phyloP scores from a whole-genome alignment of 2,329 filamentous ascomycete genomes.

The Drechslerella dactyloides region DNA sequence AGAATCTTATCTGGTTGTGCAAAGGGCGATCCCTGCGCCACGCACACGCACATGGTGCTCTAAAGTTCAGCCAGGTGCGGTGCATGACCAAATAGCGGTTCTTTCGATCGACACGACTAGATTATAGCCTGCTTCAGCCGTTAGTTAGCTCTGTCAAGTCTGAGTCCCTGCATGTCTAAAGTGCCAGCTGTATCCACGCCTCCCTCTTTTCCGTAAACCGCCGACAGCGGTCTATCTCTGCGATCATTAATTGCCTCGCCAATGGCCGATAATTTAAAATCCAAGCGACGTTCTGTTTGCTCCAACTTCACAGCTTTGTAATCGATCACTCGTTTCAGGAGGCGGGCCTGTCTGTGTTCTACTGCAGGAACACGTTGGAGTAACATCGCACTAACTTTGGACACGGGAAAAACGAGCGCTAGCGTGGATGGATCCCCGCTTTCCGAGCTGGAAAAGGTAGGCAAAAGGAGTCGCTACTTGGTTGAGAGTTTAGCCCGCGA shows the following conservation, averaged over 20 bases:
- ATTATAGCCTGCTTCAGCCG: conserved; percentile 10
- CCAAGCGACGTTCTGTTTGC: conserved; percentile 35
- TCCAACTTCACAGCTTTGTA: conserved; percentile 12
- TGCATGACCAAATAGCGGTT: conserved; percentile 17
- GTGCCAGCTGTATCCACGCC: neutral
- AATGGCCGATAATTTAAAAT: neutral
- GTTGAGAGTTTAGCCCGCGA: conserved; percentile 17
- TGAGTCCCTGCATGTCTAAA: neutral
- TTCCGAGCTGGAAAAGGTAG: conserved; percentile 37
- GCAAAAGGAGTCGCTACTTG: conserved; percentile 46
- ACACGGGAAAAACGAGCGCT: conserved; percentile 49
- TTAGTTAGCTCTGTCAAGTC: neutral
- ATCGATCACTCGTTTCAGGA: conserved; percentile 45
- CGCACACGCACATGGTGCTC: conserved; percentile 31
- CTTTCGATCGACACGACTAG: conserved; percentile 16
- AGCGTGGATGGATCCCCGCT: conserved; percentile 43
- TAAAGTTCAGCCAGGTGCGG: conserved; percentile 31
- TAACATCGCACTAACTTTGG: conserved; percentile 40
- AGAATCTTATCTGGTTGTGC: conserved; percentile 17
- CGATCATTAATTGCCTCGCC: no score
- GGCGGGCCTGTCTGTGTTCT: conserved; percentile 30
- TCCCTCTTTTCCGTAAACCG: neutral
- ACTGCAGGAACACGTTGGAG: conserved; percentile 50
- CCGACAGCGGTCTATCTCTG: no score
- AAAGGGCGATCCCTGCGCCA: conserved; percentile 39